These are phyloP conservation scores for Aristolochia contorta DNA, from an alignment of 164 flowering plant species.

Conservation along the genomic window DNA sequence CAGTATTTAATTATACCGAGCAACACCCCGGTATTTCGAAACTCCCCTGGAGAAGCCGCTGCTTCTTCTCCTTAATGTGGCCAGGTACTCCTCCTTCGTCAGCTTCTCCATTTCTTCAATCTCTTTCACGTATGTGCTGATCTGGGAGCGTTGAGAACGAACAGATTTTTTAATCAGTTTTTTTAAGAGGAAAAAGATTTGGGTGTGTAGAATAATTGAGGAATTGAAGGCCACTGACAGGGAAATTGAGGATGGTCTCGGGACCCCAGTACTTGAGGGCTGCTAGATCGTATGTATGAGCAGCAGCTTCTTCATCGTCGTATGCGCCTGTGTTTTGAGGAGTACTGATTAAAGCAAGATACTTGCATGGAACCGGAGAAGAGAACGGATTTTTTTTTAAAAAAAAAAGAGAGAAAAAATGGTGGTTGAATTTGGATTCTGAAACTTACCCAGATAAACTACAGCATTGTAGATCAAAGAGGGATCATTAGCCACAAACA, in stretches of 20 bases:
- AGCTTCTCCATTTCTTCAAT: conserved; percentile 52
- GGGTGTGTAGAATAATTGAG: no score
- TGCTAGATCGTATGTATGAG: conserved; percentile 87
- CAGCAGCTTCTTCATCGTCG: conserved; percentile 86
- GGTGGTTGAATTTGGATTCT: neutral
- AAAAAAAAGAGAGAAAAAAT: no score
- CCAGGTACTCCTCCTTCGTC: conserved; percentile 74
- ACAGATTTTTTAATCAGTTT: no score
- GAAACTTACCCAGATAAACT: conserved; percentile 77
- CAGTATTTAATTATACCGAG: conserved; percentile 50
- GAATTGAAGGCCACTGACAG: conserved; percentile 30
- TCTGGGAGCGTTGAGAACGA: no score
- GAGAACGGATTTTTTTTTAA: no score
- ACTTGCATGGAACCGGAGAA: neutral
- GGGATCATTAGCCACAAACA: conserved; percentile 21
- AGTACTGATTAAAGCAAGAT: neutral
- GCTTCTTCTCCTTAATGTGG: conserved; percentile 56
- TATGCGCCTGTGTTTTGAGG: conserved; percentile 58
- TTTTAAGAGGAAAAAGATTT: no score
- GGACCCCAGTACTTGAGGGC: conserved; percentile 96
- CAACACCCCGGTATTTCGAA: conserved; percentile 95
- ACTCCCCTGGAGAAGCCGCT: conserved; percentile 95
- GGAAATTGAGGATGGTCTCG: conserved; percentile 61
- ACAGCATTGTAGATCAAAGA: conserved; percentile 28
- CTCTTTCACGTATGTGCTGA: conserved; percentile 49